phyloP scores from a whole-genome alignment of 1,284 basidiomycete genomes.

The Heterobasidion occidentale region DNA sequence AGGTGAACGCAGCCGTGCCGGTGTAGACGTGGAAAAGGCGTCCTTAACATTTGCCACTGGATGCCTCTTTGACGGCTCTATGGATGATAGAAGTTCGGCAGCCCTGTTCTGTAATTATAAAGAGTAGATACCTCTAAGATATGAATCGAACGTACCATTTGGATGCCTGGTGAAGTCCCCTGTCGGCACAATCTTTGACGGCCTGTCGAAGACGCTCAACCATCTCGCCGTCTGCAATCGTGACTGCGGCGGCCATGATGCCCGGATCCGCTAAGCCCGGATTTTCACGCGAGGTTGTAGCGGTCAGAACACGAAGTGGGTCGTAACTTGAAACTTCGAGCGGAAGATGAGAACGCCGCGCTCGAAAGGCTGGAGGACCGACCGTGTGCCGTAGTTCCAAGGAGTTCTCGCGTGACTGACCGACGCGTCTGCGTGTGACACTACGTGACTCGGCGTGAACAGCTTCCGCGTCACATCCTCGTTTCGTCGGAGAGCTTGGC shows the following conservation, averaged over 20 bases:
- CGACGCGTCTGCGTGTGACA: no score
- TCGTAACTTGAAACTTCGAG: no score
- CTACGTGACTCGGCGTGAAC: no score
- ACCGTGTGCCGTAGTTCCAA: no score
- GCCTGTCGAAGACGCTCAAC: slow-evolving; percentile 42
- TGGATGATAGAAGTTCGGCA: slow-evolving; percentile 62
- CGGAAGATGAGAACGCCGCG: no score
- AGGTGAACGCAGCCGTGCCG: slow-evolving; percentile 25
- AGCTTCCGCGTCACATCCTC: no score
- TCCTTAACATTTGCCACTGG: slow-evolving; percentile 12
- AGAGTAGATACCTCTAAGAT: slow-evolving; percentile 1
- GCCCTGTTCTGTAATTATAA: slow-evolving; percentile 40
- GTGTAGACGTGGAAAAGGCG: slow-evolving; percentile 42
- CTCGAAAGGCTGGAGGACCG: no score
- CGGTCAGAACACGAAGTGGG: no score
- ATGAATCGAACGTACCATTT: slow-evolving; percentile 54
- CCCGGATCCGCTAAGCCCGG: no score
- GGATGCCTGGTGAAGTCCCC: slow-evolving; percentile 38
- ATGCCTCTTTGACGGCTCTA: slow-evolving; percentile 41
- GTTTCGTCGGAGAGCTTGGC: background rate
- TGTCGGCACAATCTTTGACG: slow-evolving; percentile 37
- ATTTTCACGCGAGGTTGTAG: no score
- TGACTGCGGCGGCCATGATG: slow-evolving; percentile 5
- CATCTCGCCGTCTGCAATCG: slow-evolving; percentile 20
- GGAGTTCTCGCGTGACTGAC: no score